phyloP scores from a whole-genome alignment of 345 rosid species.

The Punica granatum region DNA sequence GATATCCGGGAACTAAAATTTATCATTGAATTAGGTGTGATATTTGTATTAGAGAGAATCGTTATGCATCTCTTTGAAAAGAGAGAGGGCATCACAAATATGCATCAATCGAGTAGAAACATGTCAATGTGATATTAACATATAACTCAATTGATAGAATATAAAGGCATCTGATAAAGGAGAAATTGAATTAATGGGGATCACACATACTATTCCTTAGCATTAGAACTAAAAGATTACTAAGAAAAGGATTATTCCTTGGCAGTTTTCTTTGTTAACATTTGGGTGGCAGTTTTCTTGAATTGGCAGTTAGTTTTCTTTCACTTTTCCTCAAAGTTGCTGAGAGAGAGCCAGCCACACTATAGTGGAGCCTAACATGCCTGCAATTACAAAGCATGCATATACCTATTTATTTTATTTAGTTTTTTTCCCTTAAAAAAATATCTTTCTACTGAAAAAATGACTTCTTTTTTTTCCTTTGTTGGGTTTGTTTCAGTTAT shows the following conservation, averaged over 20 bases:
- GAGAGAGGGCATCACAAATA: too few species aligned
- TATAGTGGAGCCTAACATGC: constrained; percentile 46
- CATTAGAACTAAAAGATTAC: not conserved
- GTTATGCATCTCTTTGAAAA: too few species aligned
- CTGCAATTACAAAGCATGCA: not conserved
- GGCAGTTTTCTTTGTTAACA: constrained; percentile 11
- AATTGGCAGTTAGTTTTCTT: constrained; percentile 28
- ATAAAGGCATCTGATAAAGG: too few species aligned
- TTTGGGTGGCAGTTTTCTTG: constrained; percentile 14
- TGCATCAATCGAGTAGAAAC: not conserved
- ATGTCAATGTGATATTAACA: too few species aligned
- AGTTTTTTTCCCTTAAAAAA: too few species aligned
- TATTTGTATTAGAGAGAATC: too few species aligned
- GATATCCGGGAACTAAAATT: too few species aligned
- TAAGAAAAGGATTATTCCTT: constrained; percentile 1
- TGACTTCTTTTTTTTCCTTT: too few species aligned
- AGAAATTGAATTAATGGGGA: not conserved
- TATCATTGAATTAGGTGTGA: too few species aligned
- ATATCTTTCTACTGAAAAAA: too few species aligned
- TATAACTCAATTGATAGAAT: too few species aligned
- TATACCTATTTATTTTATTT: not conserved
- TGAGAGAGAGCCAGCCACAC: not conserved
- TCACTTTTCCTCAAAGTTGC: constrained; percentile 7
- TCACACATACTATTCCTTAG: not conserved
- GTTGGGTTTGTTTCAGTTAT: too few species aligned